Base-by-base conservation (phyloP, 768 basidiomycete genomes). In the Agaricus subrufescens region DNA sequence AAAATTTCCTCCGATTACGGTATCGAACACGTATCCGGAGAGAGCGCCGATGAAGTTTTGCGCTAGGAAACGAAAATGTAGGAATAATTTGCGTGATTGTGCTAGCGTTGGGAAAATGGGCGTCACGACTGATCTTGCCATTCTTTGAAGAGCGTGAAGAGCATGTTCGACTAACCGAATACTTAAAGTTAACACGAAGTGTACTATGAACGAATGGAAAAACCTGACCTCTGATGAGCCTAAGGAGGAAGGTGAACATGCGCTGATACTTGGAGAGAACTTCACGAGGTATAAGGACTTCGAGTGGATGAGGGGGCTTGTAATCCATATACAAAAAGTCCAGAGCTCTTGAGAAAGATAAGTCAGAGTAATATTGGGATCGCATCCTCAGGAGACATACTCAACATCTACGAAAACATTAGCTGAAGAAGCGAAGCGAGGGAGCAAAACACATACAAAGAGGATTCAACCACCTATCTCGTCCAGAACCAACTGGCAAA, bases 241-340 rank as follows among this genome's bases (percentile, higher is more conserved):
- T 80, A 34, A 96, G 72, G 46, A 93, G 79, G 62, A 94, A 85
- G 0, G 87, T 78, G 67, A 94, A 93, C 58, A 94, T 74, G 40
- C 89, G 76, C 60, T 94, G 90, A 65, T 95, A 95, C 66, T 94
- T 95, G 4, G 81, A 85, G n/a, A 94, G 69, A 31, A 89, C 79
- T 4, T 81, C 75, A 1, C 81, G 74, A 2, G 90, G 83, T 31
- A 96, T 87, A 9, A 96, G 66, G 10, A 85, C 77, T 46, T 85
- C 82, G 39, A 96, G 72, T 0, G 91, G 82, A n/a, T 77, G 76
- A 1, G 92, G 91, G n/a, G 91, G 86, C 62, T 88, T 88, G 68
- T 96, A 96, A 60, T 93, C 85, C 74, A 96, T 85, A 65, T 91
- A 91, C 12, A 96, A 71, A 65, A 95, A 96, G 67, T 95, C 94